Conservation (phyloP, 1,284 basidiomycete species). For the Trametes pubescens region DNA sequence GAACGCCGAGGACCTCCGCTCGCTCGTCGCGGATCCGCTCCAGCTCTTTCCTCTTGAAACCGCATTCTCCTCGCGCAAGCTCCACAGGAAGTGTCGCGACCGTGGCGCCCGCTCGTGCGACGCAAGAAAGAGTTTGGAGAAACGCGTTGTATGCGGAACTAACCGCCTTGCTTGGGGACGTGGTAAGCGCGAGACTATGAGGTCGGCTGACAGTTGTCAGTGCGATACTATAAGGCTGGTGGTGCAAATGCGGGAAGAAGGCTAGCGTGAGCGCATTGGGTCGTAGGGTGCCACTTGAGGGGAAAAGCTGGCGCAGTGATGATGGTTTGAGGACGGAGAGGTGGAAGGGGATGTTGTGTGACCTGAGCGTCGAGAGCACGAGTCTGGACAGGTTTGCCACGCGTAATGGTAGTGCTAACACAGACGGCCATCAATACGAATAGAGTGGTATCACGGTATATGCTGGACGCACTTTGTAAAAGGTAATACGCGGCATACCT, state of each 20-base stretch:
- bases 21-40: slow-evolving; percentile 68
- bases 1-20: slow-evolving; percentile 66
- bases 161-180: slow-evolving; percentile 30
- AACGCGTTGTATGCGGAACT: slow-evolving; percentile 31
- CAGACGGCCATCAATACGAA: slow-evolving; percentile 14
- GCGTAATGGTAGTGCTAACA: slow-evolving; percentile 64
- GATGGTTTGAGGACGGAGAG: slow-evolving; percentile 58
- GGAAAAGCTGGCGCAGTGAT: slow-evolving; percentile 59
- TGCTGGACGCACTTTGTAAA: slow-evolving; percentile 65
- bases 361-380: slow-evolving; percentile 55
- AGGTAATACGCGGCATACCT: slow-evolving; percentile 62
- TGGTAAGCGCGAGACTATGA: slow-evolving; percentile 21
- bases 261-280: slow-evolving; percentile 59
- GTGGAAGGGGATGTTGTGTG: slow-evolving; percentile 56
- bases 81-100: slow-evolving; percentile 54
- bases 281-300: slow-evolving; percentile 50
- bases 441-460: slow-evolving; percentile 9
- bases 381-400: slow-evolving; percentile 51
- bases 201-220: slow-evolving; percentile 29
- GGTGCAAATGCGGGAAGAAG: slow-evolving; percentile 68
- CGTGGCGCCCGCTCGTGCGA: slow-evolving; percentile 34
- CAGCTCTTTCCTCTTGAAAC: slow-evolving; percentile 61
- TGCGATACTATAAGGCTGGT: slow-evolving; percentile 41
- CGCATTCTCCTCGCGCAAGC: slow-evolving; percentile 71
- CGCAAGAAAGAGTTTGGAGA: slow-evolving; percentile 22